Conservation (phyloP, 2,329 filamentous ascomycete genomes). For the Drechslerella stenobrocha region DNA sequence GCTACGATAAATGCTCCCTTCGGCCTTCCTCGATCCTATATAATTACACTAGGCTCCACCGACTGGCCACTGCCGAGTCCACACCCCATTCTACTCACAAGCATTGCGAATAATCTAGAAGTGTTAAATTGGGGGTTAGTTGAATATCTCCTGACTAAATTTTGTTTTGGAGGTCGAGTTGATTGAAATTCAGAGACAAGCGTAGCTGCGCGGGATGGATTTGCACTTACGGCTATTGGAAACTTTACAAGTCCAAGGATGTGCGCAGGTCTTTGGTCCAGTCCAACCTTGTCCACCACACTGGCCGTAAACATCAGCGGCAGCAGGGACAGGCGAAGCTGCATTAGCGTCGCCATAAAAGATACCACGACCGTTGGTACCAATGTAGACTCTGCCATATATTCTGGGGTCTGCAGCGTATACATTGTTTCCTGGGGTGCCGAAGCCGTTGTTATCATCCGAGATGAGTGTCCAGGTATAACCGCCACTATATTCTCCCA, state of each 20-base stretch:
- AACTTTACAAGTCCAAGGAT: constrained; percentile 39
- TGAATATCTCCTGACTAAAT: too few species aligned
- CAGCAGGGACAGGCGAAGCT: constrained; percentile 31
- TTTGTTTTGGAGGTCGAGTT: background rate
- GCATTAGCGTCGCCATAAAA: constrained; percentile 48
- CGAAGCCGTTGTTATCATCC: constrained; percentile 49
- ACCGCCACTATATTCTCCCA: constrained; percentile 25
- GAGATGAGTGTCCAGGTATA: constrained; percentile 50
- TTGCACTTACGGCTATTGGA: constrained; percentile 36
- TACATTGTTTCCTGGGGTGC: constrained; percentile 48
- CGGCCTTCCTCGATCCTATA: too few species aligned
- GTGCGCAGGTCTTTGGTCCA: constrained; percentile 30
- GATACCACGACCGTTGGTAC: constrained; percentile 51
- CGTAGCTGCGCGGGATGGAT: too few species aligned
- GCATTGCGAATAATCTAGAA: constrained; percentile 43
- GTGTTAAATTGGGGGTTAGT: constrained; percentile 11
- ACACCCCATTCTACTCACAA: constrained; percentile 2
- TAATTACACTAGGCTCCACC: too few species aligned
- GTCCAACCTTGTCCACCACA: constrained; percentile 37
- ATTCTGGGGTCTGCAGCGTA: constrained; percentile 47
- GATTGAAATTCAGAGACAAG: too few species aligned
- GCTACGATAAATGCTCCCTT: too few species aligned
- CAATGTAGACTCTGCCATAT: constrained; percentile 50
- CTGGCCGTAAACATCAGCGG: constrained; percentile 36
- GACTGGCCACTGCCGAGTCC: too few species aligned